Evolutionary conservation across 1,284 basidiomycete genomes (phyloP).

Genomic region (Melampsora allii-populina): DNA sequence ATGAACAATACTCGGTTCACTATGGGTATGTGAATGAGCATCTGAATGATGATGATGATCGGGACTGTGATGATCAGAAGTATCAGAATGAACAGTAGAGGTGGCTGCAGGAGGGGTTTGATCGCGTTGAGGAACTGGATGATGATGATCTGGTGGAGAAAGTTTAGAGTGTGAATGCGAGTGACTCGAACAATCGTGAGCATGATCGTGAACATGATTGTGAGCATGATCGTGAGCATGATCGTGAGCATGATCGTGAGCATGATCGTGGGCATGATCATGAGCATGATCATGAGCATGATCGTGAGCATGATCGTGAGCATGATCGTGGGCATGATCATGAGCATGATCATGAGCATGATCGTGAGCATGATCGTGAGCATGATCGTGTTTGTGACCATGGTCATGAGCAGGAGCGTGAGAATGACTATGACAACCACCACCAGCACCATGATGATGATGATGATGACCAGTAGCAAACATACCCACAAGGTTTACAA

Average conservation of each 20-base stretch:
- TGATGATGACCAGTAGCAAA: conserved; percentile 77
- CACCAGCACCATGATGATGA: conserved; percentile 48
- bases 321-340: conserved; percentile 59
- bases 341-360: conserved; percentile 45
- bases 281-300: neutral
- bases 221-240: neutral
- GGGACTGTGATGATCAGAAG: conserved; percentile 42
- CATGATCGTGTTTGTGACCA: conserved; percentile 44
- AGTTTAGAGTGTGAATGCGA: too few species aligned
- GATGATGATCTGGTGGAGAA: neutral
- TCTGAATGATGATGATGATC: conserved; percentile 30
- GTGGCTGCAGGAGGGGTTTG: conserved; percentile 25
- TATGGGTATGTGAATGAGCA: neutral
- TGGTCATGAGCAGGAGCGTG: conserved; percentile 58
- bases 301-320: conserved; percentile 49
- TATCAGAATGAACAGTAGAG: conserved; percentile 41
- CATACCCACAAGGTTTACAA: conserved; percentile 97
- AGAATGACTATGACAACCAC: conserved; percentile 39
- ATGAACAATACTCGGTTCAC: neutral
- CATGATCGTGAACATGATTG: conserved; percentile 58
- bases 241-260: neutral
- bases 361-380: conserved; percentile 31
- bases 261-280: too few species aligned
- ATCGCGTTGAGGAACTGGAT: neutral
- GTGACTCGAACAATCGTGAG: conserved; percentile 47